Base-by-base conservation (phyloP, 306 rosid genomes). In the Trifolium subterraneum region DNA sequence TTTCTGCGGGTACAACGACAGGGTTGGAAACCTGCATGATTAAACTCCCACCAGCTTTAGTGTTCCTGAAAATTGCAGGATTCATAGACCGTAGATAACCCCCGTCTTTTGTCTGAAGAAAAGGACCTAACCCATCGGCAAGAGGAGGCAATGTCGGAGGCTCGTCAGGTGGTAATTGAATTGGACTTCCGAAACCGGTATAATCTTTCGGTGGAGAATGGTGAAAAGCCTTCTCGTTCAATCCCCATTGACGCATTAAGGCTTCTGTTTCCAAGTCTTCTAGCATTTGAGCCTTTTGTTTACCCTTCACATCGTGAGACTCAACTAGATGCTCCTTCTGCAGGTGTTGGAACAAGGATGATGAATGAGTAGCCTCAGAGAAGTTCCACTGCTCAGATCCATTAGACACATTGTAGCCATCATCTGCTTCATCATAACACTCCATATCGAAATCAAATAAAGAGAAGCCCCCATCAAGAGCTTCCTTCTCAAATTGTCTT, bases 11-110 rank as follows among this genome's bases (percentile, higher is more conserved):
- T 51, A 94, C 93, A 52, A 94, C 97, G 18, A 92, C 99, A 36
- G 99, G 99, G 79, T 84, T 87, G 69, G 97, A 94, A 82, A 94
- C 97, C 82, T 94, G 99, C 96, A 94, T 90, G 77, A 90, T 86
- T 86, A 94, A 86, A 82, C 82, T 86, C 78, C 99, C 97, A 10
- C 88, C 78, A 50, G 86, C 88, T 90, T 88, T 90, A 71, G 88
- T 66, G 74, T 88, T 86, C 48, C 52, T 79, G 79, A 94, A 94
- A 83, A 88, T 70, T 35, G 92, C 72, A 36, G 97, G 96, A 80
- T 85, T 83, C 99, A 94, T 90, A 29, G 95, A 84, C 63, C 96
- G 91, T 23, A 94, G 36, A 80, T 87, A 94, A 5, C 99, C 97
- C 68, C 99, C 97, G 35, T 87, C 88, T 74, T 87, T 87, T 71